These are phyloP conservation scores for Chaetomium sp. DNA, from an alignment of 2,329 filamentous ascomycete genomes.

Conservation along the genomic window DNA sequence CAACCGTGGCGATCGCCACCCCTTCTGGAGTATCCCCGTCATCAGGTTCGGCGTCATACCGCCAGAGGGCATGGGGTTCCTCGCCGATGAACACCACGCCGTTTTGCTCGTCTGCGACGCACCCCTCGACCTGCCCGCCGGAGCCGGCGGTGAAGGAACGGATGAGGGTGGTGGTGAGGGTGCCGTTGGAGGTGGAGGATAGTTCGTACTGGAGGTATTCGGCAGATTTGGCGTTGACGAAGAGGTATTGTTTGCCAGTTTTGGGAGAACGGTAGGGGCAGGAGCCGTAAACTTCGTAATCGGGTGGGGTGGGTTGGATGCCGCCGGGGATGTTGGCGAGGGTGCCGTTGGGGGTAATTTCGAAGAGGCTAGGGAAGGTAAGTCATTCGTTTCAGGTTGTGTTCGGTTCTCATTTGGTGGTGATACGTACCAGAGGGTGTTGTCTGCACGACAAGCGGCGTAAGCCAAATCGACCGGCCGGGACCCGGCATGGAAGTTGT, in stretches of 20 bases:
- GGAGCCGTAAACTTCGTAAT: constrained; percentile 12
- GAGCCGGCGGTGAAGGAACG: constrained; percentile 9
- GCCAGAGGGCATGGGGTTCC: constrained; percentile 12
- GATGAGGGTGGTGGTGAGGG: constrained; percentile 7
- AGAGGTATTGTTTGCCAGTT: constrained; percentile 13
- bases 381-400: not conserved
- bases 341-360: constrained; percentile 9
- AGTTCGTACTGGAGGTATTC: constrained; percentile 14
- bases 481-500: constrained; percentile 7
- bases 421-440: constrained; percentile 11
- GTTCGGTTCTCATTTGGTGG: not conserved
- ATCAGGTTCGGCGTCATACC: constrained; percentile 10
- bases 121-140: constrained; percentile 14
- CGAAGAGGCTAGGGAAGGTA: constrained; percentile 4
- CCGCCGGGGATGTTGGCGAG: constrained; percentile 6
- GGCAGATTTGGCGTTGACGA: constrained; percentile 14
- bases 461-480: constrained; percentile 9
- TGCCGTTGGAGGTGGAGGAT: constrained; percentile 1
- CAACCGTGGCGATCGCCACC: constrained; percentile 5
- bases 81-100: constrained; percentile 11
- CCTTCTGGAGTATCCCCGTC: not conserved
- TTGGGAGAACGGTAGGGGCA: constrained; percentile 13
- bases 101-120: constrained; percentile 11
- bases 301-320: constrained; percentile 1
- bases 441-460: constrained; percentile 12